These are phyloP conservation scores for Sporothrix globosa DNA, from an alignment of 2,329 filamentous ascomycete genomes.

Conservation along the genomic window DNA sequence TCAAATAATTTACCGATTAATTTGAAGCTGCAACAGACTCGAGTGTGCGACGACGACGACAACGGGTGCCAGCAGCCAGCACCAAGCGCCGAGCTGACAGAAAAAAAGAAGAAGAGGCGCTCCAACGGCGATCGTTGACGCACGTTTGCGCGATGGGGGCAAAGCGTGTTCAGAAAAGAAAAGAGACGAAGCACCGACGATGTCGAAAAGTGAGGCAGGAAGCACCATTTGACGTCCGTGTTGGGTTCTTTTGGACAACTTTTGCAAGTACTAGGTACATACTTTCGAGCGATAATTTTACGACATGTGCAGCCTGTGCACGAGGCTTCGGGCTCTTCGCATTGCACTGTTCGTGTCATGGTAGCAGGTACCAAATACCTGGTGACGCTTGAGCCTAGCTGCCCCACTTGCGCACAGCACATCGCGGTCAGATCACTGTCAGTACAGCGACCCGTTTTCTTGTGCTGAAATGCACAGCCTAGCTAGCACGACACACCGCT, in stretches of 20 bases:
- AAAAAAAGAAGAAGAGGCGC: constrained; percentile 3
- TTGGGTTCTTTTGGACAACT: not conserved
- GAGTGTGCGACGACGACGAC: constrained; percentile 22
- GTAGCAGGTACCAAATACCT: constrained; percentile 4
- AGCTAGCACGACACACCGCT: constrained; percentile 1
- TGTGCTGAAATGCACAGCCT: not conserved
- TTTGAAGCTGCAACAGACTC: constrained; percentile 9
- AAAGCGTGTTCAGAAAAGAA: constrained; percentile 5
- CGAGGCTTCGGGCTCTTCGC: not conserved
- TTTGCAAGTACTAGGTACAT: constrained; percentile 21
- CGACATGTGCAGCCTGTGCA: not conserved
- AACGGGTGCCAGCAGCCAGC: constrained; percentile 17
- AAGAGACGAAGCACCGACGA: constrained; percentile 17
- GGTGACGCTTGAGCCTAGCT: constrained; percentile 10
- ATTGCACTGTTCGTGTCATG: not conserved
- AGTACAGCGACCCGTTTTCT: constrained; percentile 14
- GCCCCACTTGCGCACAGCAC: constrained; percentile 21
- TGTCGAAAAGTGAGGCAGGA: constrained; percentile 20
- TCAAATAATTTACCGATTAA: not conserved
- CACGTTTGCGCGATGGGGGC: not conserved
- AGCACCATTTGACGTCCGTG: constrained; percentile 4
- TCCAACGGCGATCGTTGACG: not conserved
- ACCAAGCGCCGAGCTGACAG: constrained; percentile 17
- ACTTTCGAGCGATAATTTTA: no score
- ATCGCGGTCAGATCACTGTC: constrained; percentile 27